A percentile compares a stretch with the other conserved stretches of the same genome.
These are phyloP conservation scores for Mesotaenium endlicherianum DNA, from an alignment of 139 green algal species.

Conservation along the genomic window DNA sequence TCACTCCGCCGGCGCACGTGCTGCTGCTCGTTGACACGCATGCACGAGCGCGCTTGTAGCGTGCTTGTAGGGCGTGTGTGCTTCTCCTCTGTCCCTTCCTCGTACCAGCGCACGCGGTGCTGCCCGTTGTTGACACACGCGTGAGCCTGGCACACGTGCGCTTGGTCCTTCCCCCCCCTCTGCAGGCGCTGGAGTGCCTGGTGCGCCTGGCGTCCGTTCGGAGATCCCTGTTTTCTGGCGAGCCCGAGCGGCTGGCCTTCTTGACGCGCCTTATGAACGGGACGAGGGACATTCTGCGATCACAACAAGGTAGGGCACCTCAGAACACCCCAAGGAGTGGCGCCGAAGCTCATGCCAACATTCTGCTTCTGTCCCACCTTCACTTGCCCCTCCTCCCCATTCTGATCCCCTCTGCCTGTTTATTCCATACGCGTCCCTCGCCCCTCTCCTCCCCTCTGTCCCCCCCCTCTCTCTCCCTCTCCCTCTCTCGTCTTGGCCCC, in stretches of 20 bases:
- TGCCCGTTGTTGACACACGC: no score
- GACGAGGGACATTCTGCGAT: conserved; percentile 60
- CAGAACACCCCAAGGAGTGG: no score
- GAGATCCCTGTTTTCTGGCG: conserved; percentile 83
- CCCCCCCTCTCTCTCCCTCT: background rate
- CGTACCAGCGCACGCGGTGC: no score
- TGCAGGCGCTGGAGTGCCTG: conserved; percentile 62
- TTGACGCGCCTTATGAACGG: conserved; percentile 75
- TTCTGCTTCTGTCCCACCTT: no score
- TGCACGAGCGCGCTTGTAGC: no score
- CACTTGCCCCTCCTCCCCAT: background rate
- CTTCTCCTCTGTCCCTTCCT: background rate
- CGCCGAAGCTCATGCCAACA: no score
- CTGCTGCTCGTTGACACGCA: no score
- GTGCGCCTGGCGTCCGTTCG: conserved; percentile 85
- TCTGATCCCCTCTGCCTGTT: background rate
- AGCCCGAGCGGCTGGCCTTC: conserved; percentile 82
- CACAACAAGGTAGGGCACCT: conserved; percentile 60
- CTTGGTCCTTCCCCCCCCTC: background rate
- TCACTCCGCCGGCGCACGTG: no score
- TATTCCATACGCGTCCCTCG: background rate
- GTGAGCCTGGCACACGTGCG: no score
- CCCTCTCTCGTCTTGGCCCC: background rate
- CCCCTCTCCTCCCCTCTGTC: background rate
- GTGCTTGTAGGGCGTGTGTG: no score